These are phyloP conservation scores for Venturia oleaginea DNA, from an alignment of 2,329 filamentous ascomycete genomes.

Conservation along the genomic window DNA sequence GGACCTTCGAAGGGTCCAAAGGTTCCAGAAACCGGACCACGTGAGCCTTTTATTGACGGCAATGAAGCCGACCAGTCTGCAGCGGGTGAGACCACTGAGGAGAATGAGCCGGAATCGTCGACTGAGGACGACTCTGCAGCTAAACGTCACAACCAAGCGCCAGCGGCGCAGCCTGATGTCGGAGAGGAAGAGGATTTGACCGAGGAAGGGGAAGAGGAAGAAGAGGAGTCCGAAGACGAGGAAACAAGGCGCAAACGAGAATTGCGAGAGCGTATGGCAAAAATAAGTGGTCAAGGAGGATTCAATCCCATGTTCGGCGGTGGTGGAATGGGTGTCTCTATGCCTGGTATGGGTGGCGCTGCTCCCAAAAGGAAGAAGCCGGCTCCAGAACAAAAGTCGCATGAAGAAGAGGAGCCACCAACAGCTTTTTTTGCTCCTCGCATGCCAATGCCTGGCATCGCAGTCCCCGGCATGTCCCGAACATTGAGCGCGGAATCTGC, in stretches of 20 bases:
- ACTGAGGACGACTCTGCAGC: constrained; percentile 48
- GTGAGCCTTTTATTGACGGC: constrained; percentile 50
- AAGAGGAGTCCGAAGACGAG: constrained; percentile 72
- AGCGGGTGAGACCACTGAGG: constrained; percentile 52
- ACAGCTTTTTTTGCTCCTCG: constrained; percentile 40
- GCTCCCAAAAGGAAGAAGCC: constrained; percentile 42
- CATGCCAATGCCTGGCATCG: constrained; percentile 54
- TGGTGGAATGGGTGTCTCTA: constrained; percentile 45
- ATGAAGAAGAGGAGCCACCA: constrained; percentile 39
- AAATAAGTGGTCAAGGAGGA: constrained; percentile 96
- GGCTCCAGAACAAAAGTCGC: constrained; percentile 21
- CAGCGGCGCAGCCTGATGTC: constrained; percentile 34
- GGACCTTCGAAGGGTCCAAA: constrained; percentile 24
- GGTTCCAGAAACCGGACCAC: constrained; percentile 30
- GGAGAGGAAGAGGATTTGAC: constrained; percentile 43
- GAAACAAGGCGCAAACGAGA: constrained; percentile 80
- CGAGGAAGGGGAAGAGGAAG: constrained; percentile 44
- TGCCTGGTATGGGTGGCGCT: constrained; percentile 37
- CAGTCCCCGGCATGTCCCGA: constrained; percentile 43
- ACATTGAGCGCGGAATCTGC: constrained; percentile 41
- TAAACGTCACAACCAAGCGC: constrained; percentile 25
- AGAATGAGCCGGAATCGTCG: constrained; percentile 52
- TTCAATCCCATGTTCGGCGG: constrained; percentile 90
- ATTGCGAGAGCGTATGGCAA: constrained; percentile 89
- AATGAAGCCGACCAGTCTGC: constrained; percentile 59